Evolutionary conservation across 2,329 filamentous ascomycete genomes (phyloP).

Genomic region (Trichoderma brevicompactum): DNA sequence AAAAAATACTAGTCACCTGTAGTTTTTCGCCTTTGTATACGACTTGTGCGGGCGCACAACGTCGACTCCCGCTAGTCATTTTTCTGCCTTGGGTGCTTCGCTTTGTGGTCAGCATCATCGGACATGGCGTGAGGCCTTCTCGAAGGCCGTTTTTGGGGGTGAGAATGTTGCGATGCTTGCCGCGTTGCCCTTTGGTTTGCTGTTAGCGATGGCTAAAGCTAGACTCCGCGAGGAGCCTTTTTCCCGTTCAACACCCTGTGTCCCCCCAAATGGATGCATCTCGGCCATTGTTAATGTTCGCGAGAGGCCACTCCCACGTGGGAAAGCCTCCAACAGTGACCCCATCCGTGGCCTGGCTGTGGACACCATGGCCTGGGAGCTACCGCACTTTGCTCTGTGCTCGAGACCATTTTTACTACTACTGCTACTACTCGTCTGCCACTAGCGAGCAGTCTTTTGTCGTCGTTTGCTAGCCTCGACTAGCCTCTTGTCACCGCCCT

Average conservation of each 20-base stretch:
- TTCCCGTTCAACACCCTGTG: slow-evolving; percentile 18
- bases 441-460: neutral
- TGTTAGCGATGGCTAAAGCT: neutral
- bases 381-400: no score
- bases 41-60: slow-evolving; percentile 13
- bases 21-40: neutral
- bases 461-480: slow-evolving; percentile 7
- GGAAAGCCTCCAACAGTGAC: slow-evolving; percentile 22
- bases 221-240: slow-evolving; percentile 14
- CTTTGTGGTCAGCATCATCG: slow-evolving; percentile 13
- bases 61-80: neutral
- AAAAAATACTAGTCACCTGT: neutral
- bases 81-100: neutral
- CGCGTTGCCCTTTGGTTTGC: no score
- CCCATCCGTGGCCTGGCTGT: neutral
- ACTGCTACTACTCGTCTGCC: neutral
- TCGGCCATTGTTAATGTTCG: slow-evolving; percentile 3
- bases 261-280: slow-evolving; percentile 1
- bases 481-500: slow-evolving; percentile 23
- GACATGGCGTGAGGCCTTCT: neutral
- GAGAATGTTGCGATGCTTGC: no score
- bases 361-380: neutral
- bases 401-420: no score
- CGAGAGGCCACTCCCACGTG: slow-evolving; percentile 26
- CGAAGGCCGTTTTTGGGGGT: neutral